Base-by-base conservation (phyloP, 768 basidiomycete species). In the Fibroporia radiculosa region DNA sequence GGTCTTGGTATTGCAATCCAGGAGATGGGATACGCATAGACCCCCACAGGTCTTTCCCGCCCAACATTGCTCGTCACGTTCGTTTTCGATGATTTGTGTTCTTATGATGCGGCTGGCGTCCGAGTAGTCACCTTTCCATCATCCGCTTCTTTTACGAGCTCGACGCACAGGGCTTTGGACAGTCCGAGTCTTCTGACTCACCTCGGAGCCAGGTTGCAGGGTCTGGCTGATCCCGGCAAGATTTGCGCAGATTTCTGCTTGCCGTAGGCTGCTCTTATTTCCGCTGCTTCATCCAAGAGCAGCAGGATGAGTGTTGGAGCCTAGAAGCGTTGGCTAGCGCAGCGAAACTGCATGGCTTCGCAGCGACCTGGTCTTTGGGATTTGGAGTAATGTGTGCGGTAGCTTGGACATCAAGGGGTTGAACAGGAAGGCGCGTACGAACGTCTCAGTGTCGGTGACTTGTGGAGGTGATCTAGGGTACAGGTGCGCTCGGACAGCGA, bases 281-380 rank as follows among this genome's bases (percentile, higher is more conserved):
- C 52, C 52, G 58, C 55, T 46, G 48, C 50, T 48, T 16, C 38
- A 22, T 45, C 52, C 47, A 51, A 42, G 51, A n/a, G 44, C 45
- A 43, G 53, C 52, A 48, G 45, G 38, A 45, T 51, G 45, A 50
- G 56, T 54, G 67, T 54, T 45, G 68, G 66, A 66, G 67, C 62
- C 62, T 70, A 67, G 51, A 78, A 78, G 69, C 67, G 73, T 64
- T 63, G 67, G 63, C 61, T 62, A 52, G 63, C 73, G 71, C 73
- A 69, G 66, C 67, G 59, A 75, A 74, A 73, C 56, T 58, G 59
- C 72, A 69, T 78, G 77, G 77, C 74, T 71, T 66, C 67, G 63
- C 33, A 62, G 58, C 57, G 59, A 53, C 23, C 16, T 39, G 28
- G 49, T 31, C 47, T 38, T 29, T 47, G 31, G 27, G n/a, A 10